Evolutionary conservation across 148 eudicot species (phyloP).

Genomic region (Spergularia bocconei): DNA sequence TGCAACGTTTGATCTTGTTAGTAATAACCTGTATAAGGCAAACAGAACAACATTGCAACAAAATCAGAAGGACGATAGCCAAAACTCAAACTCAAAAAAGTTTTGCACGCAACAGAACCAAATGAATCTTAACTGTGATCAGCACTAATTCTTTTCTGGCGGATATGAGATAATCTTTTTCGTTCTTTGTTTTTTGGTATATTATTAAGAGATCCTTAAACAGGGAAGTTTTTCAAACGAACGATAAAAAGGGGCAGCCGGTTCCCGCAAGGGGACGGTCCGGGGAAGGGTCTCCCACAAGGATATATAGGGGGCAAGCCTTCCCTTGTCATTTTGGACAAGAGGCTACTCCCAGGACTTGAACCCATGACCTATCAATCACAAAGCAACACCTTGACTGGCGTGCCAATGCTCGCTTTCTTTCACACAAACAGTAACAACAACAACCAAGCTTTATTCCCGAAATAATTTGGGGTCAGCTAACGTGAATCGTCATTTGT

Average conservation of each 20-base stretch:
- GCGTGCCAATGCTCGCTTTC: too few species aligned
- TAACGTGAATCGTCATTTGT: too few species aligned
- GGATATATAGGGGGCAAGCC: too few species aligned
- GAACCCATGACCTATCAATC: too few species aligned
- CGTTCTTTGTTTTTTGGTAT: not conserved
- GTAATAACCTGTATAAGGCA: constrained; percentile 59
- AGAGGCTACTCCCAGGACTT: too few species aligned
- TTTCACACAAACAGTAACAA: too few species aligned
- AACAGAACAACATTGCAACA: constrained; percentile 13
- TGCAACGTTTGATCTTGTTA: constrained; percentile 96
- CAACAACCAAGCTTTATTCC: too few species aligned
- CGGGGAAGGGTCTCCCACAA: too few species aligned
- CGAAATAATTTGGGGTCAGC: too few species aligned
- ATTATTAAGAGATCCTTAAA: not conserved
- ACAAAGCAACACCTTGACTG: too few species aligned
- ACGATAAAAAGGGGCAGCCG: not conserved
- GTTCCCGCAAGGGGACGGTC: too few species aligned
- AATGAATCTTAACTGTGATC: not conserved
- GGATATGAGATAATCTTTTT: not conserved
- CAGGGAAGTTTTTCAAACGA: not conserved
- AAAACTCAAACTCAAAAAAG: not conserved
- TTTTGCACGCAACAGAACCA: not conserved
- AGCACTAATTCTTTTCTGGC: not conserved
- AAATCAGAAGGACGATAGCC: constrained; percentile 4
- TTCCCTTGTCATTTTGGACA: too few species aligned